Base-by-base conservation (phyloP, 768 basidiomycete genomes). In the Kondoa subrosea region DNA sequence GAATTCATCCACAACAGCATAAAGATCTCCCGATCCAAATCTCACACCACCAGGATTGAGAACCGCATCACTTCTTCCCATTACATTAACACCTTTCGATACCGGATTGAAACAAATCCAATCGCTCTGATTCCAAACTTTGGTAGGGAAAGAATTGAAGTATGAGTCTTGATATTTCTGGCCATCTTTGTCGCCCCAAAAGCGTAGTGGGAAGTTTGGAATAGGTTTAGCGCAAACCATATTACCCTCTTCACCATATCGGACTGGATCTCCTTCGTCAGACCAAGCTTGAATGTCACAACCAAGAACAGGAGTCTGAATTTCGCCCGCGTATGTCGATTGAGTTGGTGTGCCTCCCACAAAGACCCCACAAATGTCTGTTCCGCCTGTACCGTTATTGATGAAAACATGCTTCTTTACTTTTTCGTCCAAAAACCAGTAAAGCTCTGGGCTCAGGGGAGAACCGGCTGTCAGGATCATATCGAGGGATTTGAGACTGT, bases 161-260 rank as follows among this genome's bases (percentile, higher is more conserved):
- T 75, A 75, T 3, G 74, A 69, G 0, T 66, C 71, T 25, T 66
- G 66, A 64, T 73, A 71, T 12, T 69, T 56, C 16, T 70, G 71
- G 34, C 72, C 72, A 27, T 32, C 67, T 26, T 31, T 32, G 31
- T 70, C 71, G n/a, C 66, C 70, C 70, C 72, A 69, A 64, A 75
- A 74, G 3, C 66, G 66, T 31, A 75, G 60, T 1, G 74, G 74
- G 67, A 67, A 66, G 70, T 74, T 75, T 0, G 74, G 74, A 64
- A 75, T 71, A 0, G 74, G 73, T 62, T 70, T 68, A 26, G 64
- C 62, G 62, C 74, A 73, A 34, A 74, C 72, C 68, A 75, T 70
- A 59, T 74, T 70, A 25, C 74, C 74, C 29, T 74, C 71, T 15
- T 64, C 59, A 31, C 70, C 70, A 21, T 73, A 67, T 1, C 32